Base-by-base conservation (phyloP, 495 filamentous ascomycete species). In the Parachaetomium inaequale region DNA sequence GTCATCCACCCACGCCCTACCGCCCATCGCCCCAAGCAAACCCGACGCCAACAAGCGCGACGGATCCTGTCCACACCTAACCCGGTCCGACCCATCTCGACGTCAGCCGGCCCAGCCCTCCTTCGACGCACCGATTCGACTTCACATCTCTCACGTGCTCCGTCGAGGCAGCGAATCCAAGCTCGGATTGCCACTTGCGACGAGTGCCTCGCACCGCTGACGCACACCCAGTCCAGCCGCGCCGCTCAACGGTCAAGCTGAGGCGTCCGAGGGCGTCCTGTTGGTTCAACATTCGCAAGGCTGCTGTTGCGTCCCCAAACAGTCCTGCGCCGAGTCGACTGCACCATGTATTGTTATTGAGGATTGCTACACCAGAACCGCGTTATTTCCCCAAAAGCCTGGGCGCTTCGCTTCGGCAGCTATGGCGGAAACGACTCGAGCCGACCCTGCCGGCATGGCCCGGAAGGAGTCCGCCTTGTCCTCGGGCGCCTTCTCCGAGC, bases 401-500 rank as follows among this genome's bases (percentile, higher is more conserved):
- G 8, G 43, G 17, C 3, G 19, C 5, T 45, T 11, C 76, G 80
- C 29, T 19, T n/a, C n/a, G n/a, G 42, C 42, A 46, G 45, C 43
- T 58, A 74, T 74, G 72, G 68, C 70, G 32, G 70, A 70, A 34
- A 46, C 32, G 7, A 19, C 58, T 36, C 65, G 59, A 49, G 4
- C 63, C 12, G 64, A 67, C 4, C 46, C 68, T 17, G 53, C 40
- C 19, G 53, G 19, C 46, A 49, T 59, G 31, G 15, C 63, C 15
- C 66, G 63, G 28, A 70, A 63, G 47, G 69, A 70, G 34, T 58
- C 50, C 25, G 50, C 59, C 17, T 19, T 69, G 61, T 62, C 66
- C n/a, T 70, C 71, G 21, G 71, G 70, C 11, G 59, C 56, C 21
- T 32, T 74, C 46, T 23, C 36, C 45, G 72, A 72, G 45, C 31